Base-by-base conservation (phyloP, 1,284 basidiomycete genomes). In the Cutaneotrichosporon cutaneum region DNA sequence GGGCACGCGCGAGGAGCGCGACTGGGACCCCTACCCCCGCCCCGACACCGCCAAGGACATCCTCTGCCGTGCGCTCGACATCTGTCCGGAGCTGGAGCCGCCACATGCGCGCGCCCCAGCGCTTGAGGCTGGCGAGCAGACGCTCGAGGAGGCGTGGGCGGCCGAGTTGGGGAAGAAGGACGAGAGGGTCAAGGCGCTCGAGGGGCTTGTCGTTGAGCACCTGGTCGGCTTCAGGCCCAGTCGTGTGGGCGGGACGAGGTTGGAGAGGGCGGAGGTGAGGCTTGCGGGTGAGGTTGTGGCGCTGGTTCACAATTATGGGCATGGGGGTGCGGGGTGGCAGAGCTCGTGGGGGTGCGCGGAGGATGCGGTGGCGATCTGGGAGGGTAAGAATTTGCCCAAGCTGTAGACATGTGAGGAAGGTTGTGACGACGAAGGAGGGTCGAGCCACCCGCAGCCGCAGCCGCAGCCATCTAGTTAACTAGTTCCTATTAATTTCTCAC, bases 291-390 rank as follows among this genome's bases (percentile, higher is more conserved):
- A 60, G 35, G 3, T n/a, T 2, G 63, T 59, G 3, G 39, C 53
- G 11, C 69, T 78, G 8, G 59, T 78, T 3, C 69, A 76, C 59
- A 78, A 78, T 58, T 80, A 80, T 58, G 77, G 78, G 4, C 78
- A 80, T 54, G 77, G 78, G 1, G 78, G 78, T 0, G 77, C 74
- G 14, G 78, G 78, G 11, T 80, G 77, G 77, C 78, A 80, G 68
- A 72, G 72, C 54, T 72, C 65, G 30, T 79, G 77, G 77, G 77
- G 74, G 0, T 72, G 69, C 11, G 77, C 78, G 0, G 73, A 77
- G 64, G 74, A 77, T 45, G 74, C 72, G 9, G 70, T 70, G 13
- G 65, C 55, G 7, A 57, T 85, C 80, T 68, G 81, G 27, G 60
- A 54, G 14, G 54, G 59, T 9, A 44, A 42, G 35, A 44, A 51